Percentiles rank a stretch among this genome's conserved stretches.
Conservation (phyloP, 371 early-diverging fungal genomes). For the Catenaria anguillulae region DNA sequence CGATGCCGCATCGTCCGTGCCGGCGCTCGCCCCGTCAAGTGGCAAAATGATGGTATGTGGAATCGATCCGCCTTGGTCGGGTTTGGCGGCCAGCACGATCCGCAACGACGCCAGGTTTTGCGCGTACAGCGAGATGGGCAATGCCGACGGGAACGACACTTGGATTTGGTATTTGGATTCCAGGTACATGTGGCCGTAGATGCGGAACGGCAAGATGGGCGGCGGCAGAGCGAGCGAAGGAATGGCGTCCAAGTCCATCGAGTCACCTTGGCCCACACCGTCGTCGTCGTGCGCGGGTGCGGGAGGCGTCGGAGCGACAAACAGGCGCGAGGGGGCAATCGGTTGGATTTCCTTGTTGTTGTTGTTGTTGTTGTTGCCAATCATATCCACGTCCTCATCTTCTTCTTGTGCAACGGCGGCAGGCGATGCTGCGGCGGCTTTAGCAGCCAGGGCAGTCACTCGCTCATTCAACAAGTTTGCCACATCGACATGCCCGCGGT, state of each 20-base stretch:
- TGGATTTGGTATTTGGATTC: constrained; percentile 70
- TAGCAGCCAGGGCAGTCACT: no score
- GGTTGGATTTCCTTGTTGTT: constrained; percentile 12
- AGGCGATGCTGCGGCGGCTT: no score
- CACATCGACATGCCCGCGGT: constrained; percentile 27
- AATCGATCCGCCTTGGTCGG: constrained; percentile 63
- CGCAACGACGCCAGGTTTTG: constrained; percentile 39
- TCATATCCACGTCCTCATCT: no score
- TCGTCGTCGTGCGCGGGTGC: constrained; percentile 9
- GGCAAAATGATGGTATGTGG: constrained; percentile 85
- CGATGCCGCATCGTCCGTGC: no score
- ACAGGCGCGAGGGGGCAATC: constrained; percentile 24
- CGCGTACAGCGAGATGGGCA: constrained; percentile 21
- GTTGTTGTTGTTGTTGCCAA: no score
- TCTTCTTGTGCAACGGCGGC: no score
- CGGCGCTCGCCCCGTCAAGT: constrained; percentile 34
- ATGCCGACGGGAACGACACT: constrained; percentile 24
- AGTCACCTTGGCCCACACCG: constrained; percentile 8
- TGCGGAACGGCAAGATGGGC: constrained; percentile 89
- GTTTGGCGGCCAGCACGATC: constrained; percentile 48
- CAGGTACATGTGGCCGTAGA: constrained; percentile 87
- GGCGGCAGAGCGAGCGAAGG: constrained; percentile 83
- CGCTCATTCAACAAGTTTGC: constrained; percentile 20
- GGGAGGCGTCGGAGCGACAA: constrained; percentile 10
- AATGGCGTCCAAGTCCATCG: constrained; percentile 50